A percentile compares a stretch with the other conserved stretches of the same genome.
phyloP scores from a whole-genome alignment of 495 filamentous ascomycete genomes.

The Neohortaea acidophila region DNA sequence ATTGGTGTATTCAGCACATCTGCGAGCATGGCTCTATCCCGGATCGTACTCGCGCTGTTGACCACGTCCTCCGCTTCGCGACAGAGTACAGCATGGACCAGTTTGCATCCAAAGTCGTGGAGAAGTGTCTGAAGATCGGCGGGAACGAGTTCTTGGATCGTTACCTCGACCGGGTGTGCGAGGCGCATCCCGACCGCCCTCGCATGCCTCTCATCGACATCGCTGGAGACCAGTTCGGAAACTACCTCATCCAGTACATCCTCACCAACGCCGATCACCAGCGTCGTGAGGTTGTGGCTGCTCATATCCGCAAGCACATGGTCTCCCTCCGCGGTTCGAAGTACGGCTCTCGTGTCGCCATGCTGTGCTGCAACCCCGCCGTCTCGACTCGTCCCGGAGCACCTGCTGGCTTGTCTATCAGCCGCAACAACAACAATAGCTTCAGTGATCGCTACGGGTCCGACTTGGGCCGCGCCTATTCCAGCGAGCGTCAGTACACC shows the following conservation, averaged over 20 bases:
- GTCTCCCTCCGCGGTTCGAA: slow-evolving; percentile 96
- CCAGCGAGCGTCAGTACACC: slow-evolving; percentile 13
- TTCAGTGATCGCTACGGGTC: slow-evolving; percentile 23
- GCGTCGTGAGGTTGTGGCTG: slow-evolving; percentile 83
- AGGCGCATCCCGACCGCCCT: slow-evolving; percentile 75
- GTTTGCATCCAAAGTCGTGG: slow-evolving; percentile 96
- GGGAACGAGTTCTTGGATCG: slow-evolving; percentile 79
- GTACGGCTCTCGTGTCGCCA: slow-evolving; percentile 92
- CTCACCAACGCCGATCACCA: slow-evolving; percentile 70
- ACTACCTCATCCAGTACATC: slow-evolving; percentile 96
- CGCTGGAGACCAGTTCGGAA: slow-evolving; percentile 95
- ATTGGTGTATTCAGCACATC: slow-evolving; percentile 99
- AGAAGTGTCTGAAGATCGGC: slow-evolving; percentile 97
- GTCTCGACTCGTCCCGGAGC: slow-evolving; percentile 73
- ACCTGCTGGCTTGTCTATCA: slow-evolving; percentile 49
- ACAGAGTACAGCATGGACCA: slow-evolving; percentile 98
- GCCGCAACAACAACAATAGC: slow-evolving; percentile 43
- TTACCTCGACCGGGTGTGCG: slow-evolving; percentile 87
- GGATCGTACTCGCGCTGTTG: slow-evolving; percentile 83
- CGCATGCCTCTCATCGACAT: slow-evolving; percentile 97
- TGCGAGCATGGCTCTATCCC: slow-evolving; percentile 89
- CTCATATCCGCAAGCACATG: slow-evolving; percentile 96
- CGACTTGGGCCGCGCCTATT: slow-evolving; percentile 6
- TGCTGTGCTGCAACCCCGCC: slow-evolving; percentile 94
- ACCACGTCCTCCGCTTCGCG: slow-evolving; percentile 83